Percentiles rank a stretch among this genome's conserved stretches.
phyloP scores from a whole-genome alignment of 768 basidiomycete species.

The Glaciozyma martinii region DNA sequence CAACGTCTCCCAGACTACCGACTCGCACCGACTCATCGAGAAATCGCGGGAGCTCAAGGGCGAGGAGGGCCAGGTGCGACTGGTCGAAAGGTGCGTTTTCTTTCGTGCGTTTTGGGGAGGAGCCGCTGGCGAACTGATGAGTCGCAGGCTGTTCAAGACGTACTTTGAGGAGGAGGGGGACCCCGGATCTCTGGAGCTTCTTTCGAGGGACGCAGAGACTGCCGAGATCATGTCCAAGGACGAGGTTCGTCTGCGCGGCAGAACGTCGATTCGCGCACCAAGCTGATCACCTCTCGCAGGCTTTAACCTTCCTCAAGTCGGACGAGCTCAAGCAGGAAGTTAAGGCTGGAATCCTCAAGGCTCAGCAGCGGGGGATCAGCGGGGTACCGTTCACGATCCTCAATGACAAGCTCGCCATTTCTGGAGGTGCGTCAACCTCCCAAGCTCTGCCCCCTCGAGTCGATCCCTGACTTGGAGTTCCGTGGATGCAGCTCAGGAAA shows the following conservation, averaged over 20 bases:
- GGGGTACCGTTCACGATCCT: constrained; percentile 67
- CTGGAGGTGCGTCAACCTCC: constrained; percentile 8
- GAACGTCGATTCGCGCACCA: background rate
- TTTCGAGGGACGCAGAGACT: constrained; percentile 53
- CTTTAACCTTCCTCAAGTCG: constrained; percentile 55
- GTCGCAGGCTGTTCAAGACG: constrained; percentile 44
- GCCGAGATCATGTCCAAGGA: constrained; percentile 52
- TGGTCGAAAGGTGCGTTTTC: constrained; percentile 43
- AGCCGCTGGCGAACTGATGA: background rate
- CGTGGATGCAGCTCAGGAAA: constrained; percentile 30
- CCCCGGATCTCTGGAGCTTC: constrained; percentile 52
- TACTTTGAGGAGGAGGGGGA: constrained; percentile 59
- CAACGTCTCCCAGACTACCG: constrained; percentile 55
- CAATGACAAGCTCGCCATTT: constrained; percentile 19
- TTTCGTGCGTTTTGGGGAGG: too few species aligned
- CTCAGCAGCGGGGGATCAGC: constrained; percentile 58
- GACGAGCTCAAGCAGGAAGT: constrained; percentile 60
- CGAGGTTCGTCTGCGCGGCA: constrained; percentile 37
- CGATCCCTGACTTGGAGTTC: background rate
- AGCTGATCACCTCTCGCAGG: constrained; percentile 42
- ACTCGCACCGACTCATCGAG: constrained; percentile 61
- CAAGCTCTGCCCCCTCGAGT: background rate
- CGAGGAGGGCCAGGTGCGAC: constrained; percentile 51
- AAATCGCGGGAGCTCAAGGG: constrained; percentile 61
- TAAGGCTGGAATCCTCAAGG: constrained; percentile 53